Evolutionary conservation across 495 filamentous ascomycete species (phyloP).

Genomic region (Penicillium lagena): DNA sequence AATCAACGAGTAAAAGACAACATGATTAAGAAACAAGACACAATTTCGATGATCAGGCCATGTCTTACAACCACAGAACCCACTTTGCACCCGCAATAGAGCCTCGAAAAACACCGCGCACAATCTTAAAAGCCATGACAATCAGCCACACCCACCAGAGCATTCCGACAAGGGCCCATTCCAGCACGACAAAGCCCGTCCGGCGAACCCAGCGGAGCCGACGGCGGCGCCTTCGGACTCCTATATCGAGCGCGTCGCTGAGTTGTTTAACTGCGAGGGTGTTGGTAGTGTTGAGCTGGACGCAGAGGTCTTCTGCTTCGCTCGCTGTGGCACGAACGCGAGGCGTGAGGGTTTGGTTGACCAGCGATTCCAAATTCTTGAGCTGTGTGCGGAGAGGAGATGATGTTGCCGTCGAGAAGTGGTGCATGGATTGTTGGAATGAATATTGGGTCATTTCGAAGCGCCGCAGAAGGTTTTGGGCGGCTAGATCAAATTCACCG

Average conservation of each 20-base stretch:
- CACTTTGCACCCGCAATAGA: conserved; percentile 55
- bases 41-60: too few species aligned
- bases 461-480: conserved; percentile 49
- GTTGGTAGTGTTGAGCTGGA: conserved; percentile 66
- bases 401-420: conserved; percentile 41
- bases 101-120: conserved; percentile 54
- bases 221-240: conserved; percentile 60
- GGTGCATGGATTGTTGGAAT: conserved; percentile 48
- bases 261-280: conserved; percentile 71
- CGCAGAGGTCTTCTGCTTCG: conserved; percentile 68
- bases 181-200: conserved; percentile 63
- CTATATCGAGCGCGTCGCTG: conserved; percentile 67
- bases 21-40: too few species aligned
- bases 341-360: conserved; percentile 53
- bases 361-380: conserved; percentile 39
- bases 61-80: conserved; percentile 64
- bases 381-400: conserved; percentile 40
- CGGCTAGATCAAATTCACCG: conserved; percentile 64
- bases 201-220: conserved; percentile 67
- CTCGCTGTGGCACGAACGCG: conserved; percentile 60
- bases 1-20: too few species aligned
- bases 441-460: conserved; percentile 48
- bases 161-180: conserved; percentile 72
- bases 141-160: conserved; percentile 84
- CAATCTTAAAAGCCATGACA: conserved; percentile 60